Evolutionary conservation across 2,329 filamentous ascomycete genomes (phyloP), one percentile per base, ranked within the genome.

Genomic region (Monosporascus sp.): DNA sequence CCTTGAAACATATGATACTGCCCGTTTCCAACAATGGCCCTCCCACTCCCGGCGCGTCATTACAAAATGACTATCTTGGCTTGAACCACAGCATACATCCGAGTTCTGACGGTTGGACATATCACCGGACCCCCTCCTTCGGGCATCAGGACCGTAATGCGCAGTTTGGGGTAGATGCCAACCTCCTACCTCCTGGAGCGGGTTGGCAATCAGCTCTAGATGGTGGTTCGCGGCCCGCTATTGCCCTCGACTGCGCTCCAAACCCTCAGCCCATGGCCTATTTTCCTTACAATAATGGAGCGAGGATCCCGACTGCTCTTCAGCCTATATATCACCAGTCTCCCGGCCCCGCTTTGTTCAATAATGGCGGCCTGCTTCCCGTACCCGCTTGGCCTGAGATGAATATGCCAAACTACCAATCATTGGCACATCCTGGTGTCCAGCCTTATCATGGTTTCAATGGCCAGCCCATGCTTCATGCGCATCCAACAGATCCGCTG

Each of bases 1-100:
- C 89, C 1, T 76, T 84, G 47, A 97, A 97, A 71, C 91, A 96
- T 67, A 83, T 96, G 66, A 77, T 94, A 20, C 75, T 96, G 27
- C 85, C 89, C 3, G 78, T 81, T 6, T 68, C 71, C 9, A 70
- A 69, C 20, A 66, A 67, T 37, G 61, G 71, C 14, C 69, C 68
- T 47, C 67, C 69, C 2, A 68, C 65, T 37, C 60, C 66, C 3
- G 55, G 65, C 22, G 57, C 60, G 39, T 55, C 59, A 46, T 45
- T 59, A 24, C 63, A 62, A 34, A 60, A 58, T 31, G 65, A 64
- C 34, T 49, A 51, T 25, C 59, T 59, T 47, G 54, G 56, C 27
- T 50, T 54, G 7, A 54, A 64, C 25, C 56, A 58, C 24, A 50
- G 52, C 22, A 42, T 56, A 6, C 53, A 48, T 18, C 53, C 59